phyloP scores from a whole-genome alignment of 1,284 basidiomycete genomes.

The Jaminaea rosea region DNA sequence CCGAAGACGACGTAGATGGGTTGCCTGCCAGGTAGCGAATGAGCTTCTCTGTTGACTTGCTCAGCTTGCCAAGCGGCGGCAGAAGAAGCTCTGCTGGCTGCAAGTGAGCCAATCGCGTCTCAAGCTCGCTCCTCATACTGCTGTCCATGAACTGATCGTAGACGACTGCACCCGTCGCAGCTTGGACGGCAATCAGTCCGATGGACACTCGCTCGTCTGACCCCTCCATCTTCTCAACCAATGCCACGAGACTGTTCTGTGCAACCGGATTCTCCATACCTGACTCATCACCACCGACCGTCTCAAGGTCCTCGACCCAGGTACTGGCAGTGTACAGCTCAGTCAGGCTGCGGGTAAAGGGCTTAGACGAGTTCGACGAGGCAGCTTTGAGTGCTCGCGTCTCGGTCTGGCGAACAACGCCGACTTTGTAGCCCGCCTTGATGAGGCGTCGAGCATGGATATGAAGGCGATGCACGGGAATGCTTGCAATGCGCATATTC shows the following conservation, averaged over 20 bases:
- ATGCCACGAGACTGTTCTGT: slow-evolving; percentile 23
- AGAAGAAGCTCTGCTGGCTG: slow-evolving; percentile 75
- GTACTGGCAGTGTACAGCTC: slow-evolving; percentile 80
- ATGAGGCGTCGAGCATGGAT: slow-evolving; percentile 75
- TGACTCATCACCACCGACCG: slow-evolving; percentile 60
- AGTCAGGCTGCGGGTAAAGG: slow-evolving; percentile 72
- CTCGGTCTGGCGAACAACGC: slow-evolving; percentile 71
- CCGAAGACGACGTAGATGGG: background rate
- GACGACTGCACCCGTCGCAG: slow-evolving; percentile 73
- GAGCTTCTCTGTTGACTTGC: slow-evolving; percentile 67
- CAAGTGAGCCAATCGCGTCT: slow-evolving; percentile 41
- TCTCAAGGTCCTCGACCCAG: slow-evolving; percentile 63
- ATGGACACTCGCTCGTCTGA: slow-evolving; percentile 59
- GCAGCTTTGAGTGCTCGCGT: slow-evolving; percentile 91
- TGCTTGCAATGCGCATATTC: slow-evolving; percentile 57
- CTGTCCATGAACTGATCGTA: slow-evolving; percentile 65
- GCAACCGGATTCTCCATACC: slow-evolving; percentile 2
- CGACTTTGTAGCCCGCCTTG: slow-evolving; percentile 71
- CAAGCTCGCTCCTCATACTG: slow-evolving; percentile 31
- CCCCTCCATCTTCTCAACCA: slow-evolving; percentile 61
- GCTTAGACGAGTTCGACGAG: slow-evolving; percentile 42
- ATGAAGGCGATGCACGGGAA: slow-evolving; percentile 69
- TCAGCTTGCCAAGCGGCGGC: slow-evolving; percentile 52
- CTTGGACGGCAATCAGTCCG: slow-evolving; percentile 69
- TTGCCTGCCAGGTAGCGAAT: slow-evolving; percentile 57